Conservation (phyloP, 106 monocot species). For the Triglochin maritima region DNA sequence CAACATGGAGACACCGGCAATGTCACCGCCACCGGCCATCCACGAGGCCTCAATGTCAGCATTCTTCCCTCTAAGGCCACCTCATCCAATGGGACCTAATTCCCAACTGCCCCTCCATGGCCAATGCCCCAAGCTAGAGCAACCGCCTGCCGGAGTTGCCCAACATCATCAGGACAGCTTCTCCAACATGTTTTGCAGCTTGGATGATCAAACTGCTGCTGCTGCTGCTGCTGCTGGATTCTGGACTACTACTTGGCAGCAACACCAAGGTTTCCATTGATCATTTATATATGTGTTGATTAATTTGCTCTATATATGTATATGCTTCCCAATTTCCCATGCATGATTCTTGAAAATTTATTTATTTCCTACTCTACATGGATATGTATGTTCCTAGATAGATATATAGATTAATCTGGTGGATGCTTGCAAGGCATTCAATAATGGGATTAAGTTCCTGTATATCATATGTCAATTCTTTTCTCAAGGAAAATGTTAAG, state of each 20-base stretch:
- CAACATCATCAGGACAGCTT: constrained; percentile 44
- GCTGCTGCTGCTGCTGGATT: constrained; percentile 16
- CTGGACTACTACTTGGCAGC: constrained; percentile 62
- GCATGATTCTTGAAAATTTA: too few relatives aligned
- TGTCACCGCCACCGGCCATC: constrained; percentile 33
- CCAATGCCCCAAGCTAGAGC: constrained; percentile 44
- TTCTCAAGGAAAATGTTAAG: too few relatives aligned
- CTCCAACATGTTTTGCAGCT: constrained; percentile 60
- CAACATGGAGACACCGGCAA: constrained; percentile 34
- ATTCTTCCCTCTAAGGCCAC: constrained; percentile 51
- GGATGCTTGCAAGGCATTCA: too few relatives aligned
- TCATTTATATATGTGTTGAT: not conserved
- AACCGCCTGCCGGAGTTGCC: constrained; percentile 1
- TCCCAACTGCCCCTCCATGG: constrained; percentile 26
- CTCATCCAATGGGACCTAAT: constrained; percentile 24
- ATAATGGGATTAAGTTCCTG: too few relatives aligned
- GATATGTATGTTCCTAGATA: too few relatives aligned
- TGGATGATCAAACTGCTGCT: constrained; percentile 56
- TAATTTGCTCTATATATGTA: too few relatives aligned
- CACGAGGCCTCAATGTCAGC: constrained; percentile 21
- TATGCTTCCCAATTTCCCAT: too few relatives aligned
- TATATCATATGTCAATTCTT: too few relatives aligned
- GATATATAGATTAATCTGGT: too few relatives aligned
- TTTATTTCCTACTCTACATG: too few relatives aligned
- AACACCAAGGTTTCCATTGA: constrained; percentile 78